Evolutionary conservation across 306 rosid genomes (phyloP).

Genomic region (barrel medic (Medicago truncatula)): DNA sequence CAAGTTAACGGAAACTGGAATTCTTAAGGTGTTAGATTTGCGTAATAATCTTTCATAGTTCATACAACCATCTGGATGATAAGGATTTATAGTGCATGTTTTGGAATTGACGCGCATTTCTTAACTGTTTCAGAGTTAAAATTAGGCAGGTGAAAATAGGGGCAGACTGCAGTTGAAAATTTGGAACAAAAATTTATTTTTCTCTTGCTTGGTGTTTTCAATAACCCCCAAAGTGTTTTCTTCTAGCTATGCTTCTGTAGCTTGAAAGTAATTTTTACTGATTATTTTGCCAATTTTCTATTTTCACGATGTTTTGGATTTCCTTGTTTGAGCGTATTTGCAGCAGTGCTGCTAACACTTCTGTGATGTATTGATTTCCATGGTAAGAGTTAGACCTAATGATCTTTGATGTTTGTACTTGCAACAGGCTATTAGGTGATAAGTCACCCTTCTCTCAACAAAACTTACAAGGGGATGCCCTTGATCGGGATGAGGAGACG

Average conservation of each 20-base stretch:
- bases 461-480: conserved; percentile 75
- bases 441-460: conserved; percentile 91
- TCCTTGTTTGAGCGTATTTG: no score
- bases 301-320: no score
- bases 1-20: background rate
- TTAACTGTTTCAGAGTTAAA: background rate
- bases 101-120: background rate
- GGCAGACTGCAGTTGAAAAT: conserved; percentile 6
- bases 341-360: no score
- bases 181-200: background rate
- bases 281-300: no score
- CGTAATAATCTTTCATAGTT: background rate
- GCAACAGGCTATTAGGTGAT: conserved; percentile 76
- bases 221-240: no score
- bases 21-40: background rate
- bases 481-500: conserved; percentile 91
- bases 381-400: conserved; percentile 25
- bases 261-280: background rate
- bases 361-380: background rate
- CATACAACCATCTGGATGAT: background rate
- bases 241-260: background rate
- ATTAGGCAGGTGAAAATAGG: background rate
- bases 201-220: no score
- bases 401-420: conserved; percentile 15
- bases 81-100: conserved; percentile 5